Evolutionary conservation across 2,329 filamentous ascomycete genomes (phyloP).

Genomic region (Magnaporthales sp.): DNA sequence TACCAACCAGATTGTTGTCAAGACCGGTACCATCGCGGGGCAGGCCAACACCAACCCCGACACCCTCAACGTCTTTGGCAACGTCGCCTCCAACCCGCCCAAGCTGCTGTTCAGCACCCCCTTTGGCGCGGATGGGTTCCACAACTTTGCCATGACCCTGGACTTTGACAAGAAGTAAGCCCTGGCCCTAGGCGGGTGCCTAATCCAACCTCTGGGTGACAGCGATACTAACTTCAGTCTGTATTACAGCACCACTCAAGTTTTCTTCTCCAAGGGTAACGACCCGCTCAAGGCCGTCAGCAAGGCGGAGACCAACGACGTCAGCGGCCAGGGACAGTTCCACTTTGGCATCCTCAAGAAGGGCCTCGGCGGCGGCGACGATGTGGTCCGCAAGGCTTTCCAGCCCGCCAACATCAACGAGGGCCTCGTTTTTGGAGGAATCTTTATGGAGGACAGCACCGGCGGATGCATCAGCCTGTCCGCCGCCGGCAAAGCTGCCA

Average conservation of each 20-base stretch:
- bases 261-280: constrained; percentile 45
- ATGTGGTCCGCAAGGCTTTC: constrained; percentile 37
- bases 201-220: neutral
- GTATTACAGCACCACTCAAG: constrained; percentile 39
- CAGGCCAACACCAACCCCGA: constrained; percentile 25
- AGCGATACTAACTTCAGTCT: neutral
- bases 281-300: constrained; percentile 37
- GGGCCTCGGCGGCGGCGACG: constrained; percentile 33
- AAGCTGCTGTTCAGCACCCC: constrained; percentile 39
- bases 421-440: constrained; percentile 41
- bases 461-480: constrained; percentile 27
- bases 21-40: constrained; percentile 43
- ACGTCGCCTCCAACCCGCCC: constrained; percentile 36
- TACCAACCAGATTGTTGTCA: constrained; percentile 44
- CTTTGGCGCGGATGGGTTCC: constrained; percentile 42
- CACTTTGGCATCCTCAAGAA: constrained; percentile 58
- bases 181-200: neutral
- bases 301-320: constrained; percentile 35
- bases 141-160: constrained; percentile 53
- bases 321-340: constrained; percentile 50
- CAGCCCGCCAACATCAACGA: constrained; percentile 41
- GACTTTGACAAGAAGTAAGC: constrained; percentile 48
- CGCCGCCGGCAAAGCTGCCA: neutral
- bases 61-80: constrained; percentile 36
- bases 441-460: constrained; percentile 43